Conservation (phyloP, 768 basidiomycete species). For the Rhizopogon vulgaris region DNA sequence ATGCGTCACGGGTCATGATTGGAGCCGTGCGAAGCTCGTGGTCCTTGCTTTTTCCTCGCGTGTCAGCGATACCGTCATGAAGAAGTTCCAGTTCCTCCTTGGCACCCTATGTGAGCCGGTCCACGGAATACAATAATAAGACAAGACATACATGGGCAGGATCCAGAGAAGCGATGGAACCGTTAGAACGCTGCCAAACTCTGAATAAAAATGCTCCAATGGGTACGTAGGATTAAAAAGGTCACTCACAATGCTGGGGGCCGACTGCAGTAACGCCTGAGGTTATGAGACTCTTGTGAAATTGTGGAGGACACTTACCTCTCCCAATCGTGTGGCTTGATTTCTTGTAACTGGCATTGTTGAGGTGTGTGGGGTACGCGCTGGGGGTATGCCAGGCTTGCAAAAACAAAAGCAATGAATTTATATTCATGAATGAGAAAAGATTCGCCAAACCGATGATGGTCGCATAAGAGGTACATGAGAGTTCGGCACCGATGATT, state of each 20-base stretch:
- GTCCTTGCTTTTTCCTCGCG: constrained; percentile 21
- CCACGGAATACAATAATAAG: neutral
- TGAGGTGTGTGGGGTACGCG: neutral
- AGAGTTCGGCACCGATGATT: constrained; percentile 4
- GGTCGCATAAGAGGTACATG: constrained; percentile 4
- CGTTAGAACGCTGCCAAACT: neutral
- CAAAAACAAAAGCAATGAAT: neutral
- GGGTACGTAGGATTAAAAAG: too few species aligned
- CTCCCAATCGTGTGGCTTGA: neutral
- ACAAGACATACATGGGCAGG: constrained; percentile 17
- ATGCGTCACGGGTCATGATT: constrained; percentile 46
- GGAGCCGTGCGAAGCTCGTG: constrained; percentile 40
- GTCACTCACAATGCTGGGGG: neutral
- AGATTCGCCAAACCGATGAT: constrained; percentile 12
- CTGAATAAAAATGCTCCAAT: neutral
- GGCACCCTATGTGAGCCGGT: neutral
- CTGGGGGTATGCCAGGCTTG: neutral
- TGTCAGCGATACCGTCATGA: constrained; percentile 15
- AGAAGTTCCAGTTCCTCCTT: constrained; percentile 29
- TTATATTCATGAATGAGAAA: neutral
- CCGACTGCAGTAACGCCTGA: neutral
- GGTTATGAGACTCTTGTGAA: neutral
- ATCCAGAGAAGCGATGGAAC: neutral
- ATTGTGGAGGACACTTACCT: neutral
- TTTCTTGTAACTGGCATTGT: neutral